These are phyloP conservation scores for Cadophora gregata DNA, from an alignment of 2,329 filamentous ascomycete species.

Conservation along the genomic window DNA sequence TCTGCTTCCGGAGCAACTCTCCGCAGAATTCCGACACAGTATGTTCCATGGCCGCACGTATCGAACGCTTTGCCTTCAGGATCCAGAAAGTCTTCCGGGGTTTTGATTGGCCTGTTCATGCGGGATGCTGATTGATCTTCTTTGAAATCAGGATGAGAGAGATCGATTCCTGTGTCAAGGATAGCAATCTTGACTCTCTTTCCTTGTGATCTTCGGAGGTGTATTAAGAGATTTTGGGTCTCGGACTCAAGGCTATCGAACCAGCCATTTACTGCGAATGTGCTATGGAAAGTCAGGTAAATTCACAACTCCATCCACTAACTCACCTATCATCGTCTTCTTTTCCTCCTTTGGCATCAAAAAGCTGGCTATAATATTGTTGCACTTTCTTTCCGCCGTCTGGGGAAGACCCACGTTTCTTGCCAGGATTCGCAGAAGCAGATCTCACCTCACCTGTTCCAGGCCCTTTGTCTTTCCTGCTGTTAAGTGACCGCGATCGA, in stretches of 20 bases:
- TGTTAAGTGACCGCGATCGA: slow-evolving; percentile 8
- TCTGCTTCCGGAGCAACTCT: slow-evolving; percentile 42
- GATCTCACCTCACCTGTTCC: neutral
- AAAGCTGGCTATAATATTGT: slow-evolving; percentile 11
- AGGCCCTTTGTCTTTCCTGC: neutral
- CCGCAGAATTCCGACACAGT: slow-evolving; percentile 42
- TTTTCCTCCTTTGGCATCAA: slow-evolving; percentile 21
- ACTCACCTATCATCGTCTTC: slow-evolving; percentile 9
- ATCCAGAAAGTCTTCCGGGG: slow-evolving; percentile 24
- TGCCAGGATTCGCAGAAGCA: neutral
- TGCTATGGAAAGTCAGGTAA: neutral
- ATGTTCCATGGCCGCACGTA: slow-evolving; percentile 43
- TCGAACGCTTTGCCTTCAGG: slow-evolving; percentile 26
- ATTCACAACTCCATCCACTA: neutral
- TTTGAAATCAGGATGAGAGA: slow-evolving; percentile 21
- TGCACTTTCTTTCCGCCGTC: neutral
- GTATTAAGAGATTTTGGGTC: slow-evolving; percentile 15
- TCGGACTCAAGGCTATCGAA: slow-evolving; percentile 13
- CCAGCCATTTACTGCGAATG: slow-evolving; percentile 15
- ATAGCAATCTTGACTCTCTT: slow-evolving; percentile 29
- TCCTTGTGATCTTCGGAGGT: neutral
- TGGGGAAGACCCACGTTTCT: neutral
- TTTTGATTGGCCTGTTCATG: slow-evolving; percentile 18
- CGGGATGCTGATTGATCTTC: slow-evolving; percentile 10
- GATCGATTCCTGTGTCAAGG: slow-evolving; percentile 28